Evolutionary conservation across 2,329 filamentous ascomycete species (phyloP).

Genomic region (Ophidiomyces ophidiicola): DNA sequence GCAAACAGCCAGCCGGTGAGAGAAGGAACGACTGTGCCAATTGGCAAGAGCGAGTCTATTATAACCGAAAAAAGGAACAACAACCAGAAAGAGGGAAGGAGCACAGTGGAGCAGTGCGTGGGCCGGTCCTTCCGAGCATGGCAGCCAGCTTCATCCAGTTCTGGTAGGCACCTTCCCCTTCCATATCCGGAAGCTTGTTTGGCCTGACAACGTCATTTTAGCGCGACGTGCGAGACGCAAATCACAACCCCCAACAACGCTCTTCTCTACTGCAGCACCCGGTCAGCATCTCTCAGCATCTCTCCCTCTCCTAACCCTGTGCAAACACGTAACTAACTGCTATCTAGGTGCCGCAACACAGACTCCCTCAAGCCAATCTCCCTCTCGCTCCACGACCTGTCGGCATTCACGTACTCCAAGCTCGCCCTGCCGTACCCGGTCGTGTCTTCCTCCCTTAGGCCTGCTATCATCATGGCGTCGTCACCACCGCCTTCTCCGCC

Average conservation of each 20-base stretch:
- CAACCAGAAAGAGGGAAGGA: neutral
- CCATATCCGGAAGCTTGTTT: neutral
- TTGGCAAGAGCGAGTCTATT: no score
- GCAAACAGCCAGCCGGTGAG: no score
- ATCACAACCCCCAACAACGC: slow-evolving; percentile 49
- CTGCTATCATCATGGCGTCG: neutral
- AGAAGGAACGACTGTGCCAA: no score
- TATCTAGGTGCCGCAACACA: slow-evolving; percentile 11
- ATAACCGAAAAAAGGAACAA: no score
- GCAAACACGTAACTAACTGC: slow-evolving; percentile 2
- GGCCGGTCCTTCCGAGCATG: slow-evolving; percentile 7
- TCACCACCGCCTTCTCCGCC: neutral
- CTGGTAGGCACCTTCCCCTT: slow-evolving; percentile 11
- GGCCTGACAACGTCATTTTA: slow-evolving; percentile 20
- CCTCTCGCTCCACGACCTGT: slow-evolving; percentile 7
- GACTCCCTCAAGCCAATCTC: slow-evolving; percentile 12
- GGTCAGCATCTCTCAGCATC: slow-evolving; percentile 28
- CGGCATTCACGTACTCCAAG: slow-evolving; percentile 8
- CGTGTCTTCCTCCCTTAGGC: neutral
- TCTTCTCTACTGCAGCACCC: slow-evolving; percentile 53
- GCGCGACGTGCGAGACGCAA: slow-evolving; percentile 54
- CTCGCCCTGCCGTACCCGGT: neutral
- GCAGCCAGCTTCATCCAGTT: slow-evolving; percentile 14
- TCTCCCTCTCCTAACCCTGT: neutral
- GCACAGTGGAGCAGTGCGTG: no score